Base-by-base conservation (phyloP, 1,284 basidiomycete species). In the Austroboletus niveus region DNA sequence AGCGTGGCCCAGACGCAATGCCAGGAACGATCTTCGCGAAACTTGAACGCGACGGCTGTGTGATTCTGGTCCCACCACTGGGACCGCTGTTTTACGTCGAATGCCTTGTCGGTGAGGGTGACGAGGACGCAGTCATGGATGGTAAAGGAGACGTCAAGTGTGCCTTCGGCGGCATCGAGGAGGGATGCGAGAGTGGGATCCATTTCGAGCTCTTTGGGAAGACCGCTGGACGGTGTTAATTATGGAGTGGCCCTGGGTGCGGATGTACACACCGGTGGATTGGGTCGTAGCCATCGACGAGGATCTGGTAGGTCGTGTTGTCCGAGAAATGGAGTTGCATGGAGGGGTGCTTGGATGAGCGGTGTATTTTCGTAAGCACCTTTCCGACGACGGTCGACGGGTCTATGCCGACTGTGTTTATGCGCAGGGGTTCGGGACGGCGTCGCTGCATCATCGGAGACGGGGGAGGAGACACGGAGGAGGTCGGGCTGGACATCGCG, bases 1-100 rank as follows among this genome's bases (percentile, higher is more conserved):
- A 81, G 72, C 30, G 73, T 77, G 24, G 81, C 83, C 81, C 80
- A 85, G 34, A 84, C 72, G 64, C 81, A 84, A 54, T 83, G 80
- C 83, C 83, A 85, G 31, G 58, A 63, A 31, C 67, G 64, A 31
- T 59, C 54, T 59, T 75, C 73, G 41, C 64, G 62, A 52, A 77
- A 79, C 56, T 77, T 75, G 62, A 80, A 66, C 27, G 75, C 77
- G 8, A 80, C 62, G 2, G 69, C 79, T 17, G 72, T 71, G 60
- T 85, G 83, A 48, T 74, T 73, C 65, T 85, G 81, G 55, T 80
- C 74, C 82, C 82, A 85, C 20, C 68, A 66, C 30, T 69, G 58
- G 44, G 64, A 63, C 52, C 52, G 61, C 45, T 61, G 54, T 30
- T 47, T 59, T 30, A 66, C 60, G 48, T 76, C 71, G 62, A 80